Evolutionary conservation across 2,329 filamentous ascomycete species (phyloP).

Genomic region (Trichoderma pleuroti): DNA sequence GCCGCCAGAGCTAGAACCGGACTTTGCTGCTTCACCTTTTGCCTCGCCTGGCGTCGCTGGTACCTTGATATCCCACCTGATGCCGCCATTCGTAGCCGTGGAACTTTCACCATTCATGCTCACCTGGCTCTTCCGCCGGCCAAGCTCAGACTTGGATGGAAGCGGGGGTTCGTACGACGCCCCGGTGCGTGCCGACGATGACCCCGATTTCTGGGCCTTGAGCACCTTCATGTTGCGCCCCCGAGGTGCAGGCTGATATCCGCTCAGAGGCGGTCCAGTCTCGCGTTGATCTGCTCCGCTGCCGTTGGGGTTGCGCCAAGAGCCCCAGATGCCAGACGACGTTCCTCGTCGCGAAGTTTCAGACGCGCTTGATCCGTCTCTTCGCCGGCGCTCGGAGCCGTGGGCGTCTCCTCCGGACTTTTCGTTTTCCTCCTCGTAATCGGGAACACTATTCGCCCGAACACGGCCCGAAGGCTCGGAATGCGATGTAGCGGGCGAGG

Average conservation of each 20-base stretch:
- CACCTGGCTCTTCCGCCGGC: conserved; percentile 53
- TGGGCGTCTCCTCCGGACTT: conserved; percentile 28
- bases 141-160: conserved; percentile 45
- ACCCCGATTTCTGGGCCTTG: conserved; percentile 67
- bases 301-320: conserved; percentile 61
- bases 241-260: conserved; percentile 66
- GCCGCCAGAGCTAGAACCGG: conserved; percentile 14
- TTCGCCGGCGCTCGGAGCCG: conserved; percentile 25
- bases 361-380: conserved; percentile 30
- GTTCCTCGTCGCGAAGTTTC: conserved; percentile 43
- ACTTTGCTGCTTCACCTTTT: conserved; percentile 4
- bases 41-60: background rate
- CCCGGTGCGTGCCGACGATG: conserved; percentile 50
- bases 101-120: conserved; percentile 30
- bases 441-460: conserved; percentile 38
- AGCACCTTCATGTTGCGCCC: conserved; percentile 84
- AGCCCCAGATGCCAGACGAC: conserved; percentile 62
- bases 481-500: conserved; percentile 32
- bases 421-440: conserved; percentile 45
- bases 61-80: conserved; percentile 55
- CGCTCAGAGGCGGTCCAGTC: conserved; percentile 50
- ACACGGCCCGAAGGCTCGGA: conserved; percentile 30
- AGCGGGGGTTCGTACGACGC: conserved; percentile 51
- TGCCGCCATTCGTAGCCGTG: conserved; percentile 25
- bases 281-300: conserved; percentile 54